A percentile compares a stretch with the other conserved stretches of the same genome.
Evolutionary conservation across 495 filamentous ascomycete genomes (phyloP).

Genomic region (Niebla homalea): DNA sequence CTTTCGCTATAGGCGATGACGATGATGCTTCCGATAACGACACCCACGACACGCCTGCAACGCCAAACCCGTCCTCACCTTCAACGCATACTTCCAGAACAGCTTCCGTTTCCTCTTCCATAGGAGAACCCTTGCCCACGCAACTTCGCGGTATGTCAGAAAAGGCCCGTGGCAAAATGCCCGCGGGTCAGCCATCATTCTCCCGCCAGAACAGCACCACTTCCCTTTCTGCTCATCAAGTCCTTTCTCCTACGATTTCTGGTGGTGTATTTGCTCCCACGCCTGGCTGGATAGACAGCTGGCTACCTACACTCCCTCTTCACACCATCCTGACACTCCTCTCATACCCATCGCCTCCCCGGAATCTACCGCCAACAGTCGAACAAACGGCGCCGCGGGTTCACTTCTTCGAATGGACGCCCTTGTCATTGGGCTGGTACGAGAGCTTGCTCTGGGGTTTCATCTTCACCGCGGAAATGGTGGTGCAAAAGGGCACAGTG

Average conservation of each 20-base stretch:
- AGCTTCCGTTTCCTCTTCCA: conserved; percentile 56
- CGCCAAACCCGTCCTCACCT: conserved; percentile 57
- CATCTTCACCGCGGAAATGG: conserved; percentile 81
- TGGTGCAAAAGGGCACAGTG: conserved; percentile 69
- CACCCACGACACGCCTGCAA: conserved; percentile 32
- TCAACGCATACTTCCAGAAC: conserved; percentile 57
- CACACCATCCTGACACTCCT: conserved; percentile 81
- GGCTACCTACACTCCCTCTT: conserved; percentile 83
- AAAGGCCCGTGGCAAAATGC: conserved; percentile 93
- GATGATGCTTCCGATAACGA: conserved; percentile 74
- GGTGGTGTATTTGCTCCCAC: conserved; percentile 61
- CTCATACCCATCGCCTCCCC: conserved; percentile 35
- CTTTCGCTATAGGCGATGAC: conserved; percentile 79
- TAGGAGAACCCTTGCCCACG: conserved; percentile 72
- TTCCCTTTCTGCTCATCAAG: conserved; percentile 54
- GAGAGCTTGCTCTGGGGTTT: conserved; percentile 92
- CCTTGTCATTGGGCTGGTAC: conserved; percentile 88
- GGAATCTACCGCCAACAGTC: conserved; percentile 42
- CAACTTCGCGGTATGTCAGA: conserved; percentile 96
- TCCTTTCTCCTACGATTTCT: conserved; percentile 36
- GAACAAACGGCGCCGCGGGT: conserved; percentile 65
- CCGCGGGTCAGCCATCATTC: conserved; percentile 69
- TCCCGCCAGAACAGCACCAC: conserved; percentile 87
- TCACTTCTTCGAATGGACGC: conserved; percentile 92
- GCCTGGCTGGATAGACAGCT: conserved; percentile 74